Conservation (phyloP, 2,329 filamentous ascomycete genomes). For the Diaporthe ilicicola region DNA sequence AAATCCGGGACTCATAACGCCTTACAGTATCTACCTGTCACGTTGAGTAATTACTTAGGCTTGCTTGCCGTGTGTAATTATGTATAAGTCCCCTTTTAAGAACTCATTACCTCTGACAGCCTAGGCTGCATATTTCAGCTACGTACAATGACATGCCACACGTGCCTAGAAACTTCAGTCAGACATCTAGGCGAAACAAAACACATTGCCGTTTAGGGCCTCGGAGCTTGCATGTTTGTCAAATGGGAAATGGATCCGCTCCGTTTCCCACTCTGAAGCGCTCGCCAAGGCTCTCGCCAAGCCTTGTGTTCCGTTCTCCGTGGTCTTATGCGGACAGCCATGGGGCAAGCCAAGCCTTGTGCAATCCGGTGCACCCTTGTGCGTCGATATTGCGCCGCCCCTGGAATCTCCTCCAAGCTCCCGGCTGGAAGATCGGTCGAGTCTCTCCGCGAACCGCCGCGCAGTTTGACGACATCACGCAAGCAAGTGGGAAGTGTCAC, state of each 20-base stretch:
- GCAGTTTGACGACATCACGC: not conserved
- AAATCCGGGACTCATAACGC: not conserved
- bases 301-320: slow-evolving; percentile 3
- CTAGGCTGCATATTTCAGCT: not conserved
- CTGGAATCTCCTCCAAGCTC: slow-evolving; percentile 12
- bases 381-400: slow-evolving; percentile 1
- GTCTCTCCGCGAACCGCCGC: not conserved
- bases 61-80: not conserved
- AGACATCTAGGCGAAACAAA: not conserved
- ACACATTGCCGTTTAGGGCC: slow-evolving; percentile 6
- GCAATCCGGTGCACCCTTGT: slow-evolving; percentile 1
- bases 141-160: not conserved
- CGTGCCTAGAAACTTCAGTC: not conserved
- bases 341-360: not conserved
- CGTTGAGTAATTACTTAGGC: not conserved
- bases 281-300: slow-evolving; percentile 16
- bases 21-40: not conserved
- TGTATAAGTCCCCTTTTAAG: not conserved
- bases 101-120: not conserved
- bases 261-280: not conserved
- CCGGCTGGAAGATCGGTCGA: not conserved
- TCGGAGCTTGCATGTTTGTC: slow-evolving; percentile 8
- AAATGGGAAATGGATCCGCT: slow-evolving; percentile 16
- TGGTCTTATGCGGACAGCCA: not conserved
- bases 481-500: not conserved